These are phyloP conservation scores for Aspergillus mulundensis DNA, from an alignment of 495 filamentous ascomycete species.

Conservation along the genomic window DNA sequence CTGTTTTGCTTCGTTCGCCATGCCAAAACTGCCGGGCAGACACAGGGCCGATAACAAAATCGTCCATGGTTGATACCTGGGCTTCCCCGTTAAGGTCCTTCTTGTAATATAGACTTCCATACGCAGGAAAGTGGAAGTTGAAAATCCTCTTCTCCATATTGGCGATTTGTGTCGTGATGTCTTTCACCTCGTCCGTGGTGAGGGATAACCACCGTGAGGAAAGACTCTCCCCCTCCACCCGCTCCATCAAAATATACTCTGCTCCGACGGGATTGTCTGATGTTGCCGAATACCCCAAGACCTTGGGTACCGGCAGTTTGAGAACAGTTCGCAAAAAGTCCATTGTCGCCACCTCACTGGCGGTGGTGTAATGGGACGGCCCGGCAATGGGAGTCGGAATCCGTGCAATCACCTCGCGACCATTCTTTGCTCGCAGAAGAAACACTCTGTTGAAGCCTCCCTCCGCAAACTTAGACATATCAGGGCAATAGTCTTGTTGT, in stretches of 20 bases:
- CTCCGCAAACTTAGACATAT: constrained; percentile 29
- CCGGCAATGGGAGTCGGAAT: constrained; percentile 34
- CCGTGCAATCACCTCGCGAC: constrained; percentile 32
- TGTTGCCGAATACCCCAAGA: constrained; percentile 27
- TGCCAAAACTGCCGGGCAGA: constrained; percentile 34
- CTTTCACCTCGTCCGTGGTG: constrained; percentile 18
- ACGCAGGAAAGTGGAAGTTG: constrained; percentile 24
- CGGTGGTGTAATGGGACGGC: constrained; percentile 32
- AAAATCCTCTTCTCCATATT: constrained; percentile 30
- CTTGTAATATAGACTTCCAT: constrained; percentile 38
- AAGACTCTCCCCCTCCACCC: constrained; percentile 32
- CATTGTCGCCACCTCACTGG: constrained; percentile 46
- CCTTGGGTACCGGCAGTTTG: constrained; percentile 28
- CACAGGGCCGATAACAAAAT: constrained; percentile 35
- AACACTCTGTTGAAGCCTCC: constrained; percentile 38
- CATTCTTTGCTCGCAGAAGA: constrained; percentile 25
- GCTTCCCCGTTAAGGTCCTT: constrained; percentile 6
- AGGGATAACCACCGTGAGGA: constrained; percentile 23
- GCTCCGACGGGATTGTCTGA: constrained; percentile 25
- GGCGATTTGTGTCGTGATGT: constrained; percentile 37
- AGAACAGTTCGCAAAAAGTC: constrained; percentile 28
- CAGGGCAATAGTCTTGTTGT: constrained; percentile 25
- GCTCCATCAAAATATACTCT: constrained; percentile 39
- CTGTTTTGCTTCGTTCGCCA: constrained; percentile 27
- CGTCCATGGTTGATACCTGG: constrained; percentile 18